Conservation (phyloP, 106 monocot genomes). For the Agapanthus africanus region DNA sequence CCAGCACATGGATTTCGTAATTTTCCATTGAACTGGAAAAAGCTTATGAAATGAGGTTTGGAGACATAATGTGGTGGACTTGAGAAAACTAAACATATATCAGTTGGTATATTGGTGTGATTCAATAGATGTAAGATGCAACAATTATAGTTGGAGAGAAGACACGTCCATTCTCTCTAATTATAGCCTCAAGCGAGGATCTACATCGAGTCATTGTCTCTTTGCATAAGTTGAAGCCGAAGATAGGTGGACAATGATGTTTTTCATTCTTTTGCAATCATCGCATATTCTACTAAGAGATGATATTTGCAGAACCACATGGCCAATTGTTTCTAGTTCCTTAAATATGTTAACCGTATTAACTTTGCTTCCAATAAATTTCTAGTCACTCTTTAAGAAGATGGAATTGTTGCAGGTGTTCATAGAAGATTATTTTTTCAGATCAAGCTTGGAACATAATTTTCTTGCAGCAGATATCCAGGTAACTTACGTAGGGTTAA, state of each 20-base stretch:
- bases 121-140: too few species aligned
- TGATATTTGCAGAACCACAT: not conserved
- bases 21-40: too few species aligned
- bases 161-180: too few species aligned
- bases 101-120: too few species aligned
- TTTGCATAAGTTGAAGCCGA: too few species aligned
- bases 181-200: too few species aligned
- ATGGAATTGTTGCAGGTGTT: conserved; percentile 56
- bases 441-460: conserved; percentile 46
- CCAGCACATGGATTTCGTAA: too few species aligned
- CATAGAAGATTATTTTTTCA: conserved; percentile 88
- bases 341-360: not conserved
- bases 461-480: conserved; percentile 60
- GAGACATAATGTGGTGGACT: too few species aligned
- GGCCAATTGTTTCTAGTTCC: not conserved
- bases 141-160: too few species aligned
- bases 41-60: too few species aligned
- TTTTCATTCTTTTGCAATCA: not conserved
- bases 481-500: conserved; percentile 45
- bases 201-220: too few species aligned
- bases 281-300: not conserved
- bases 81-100: too few species aligned
- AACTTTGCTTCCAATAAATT: not conserved
- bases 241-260: not conserved
- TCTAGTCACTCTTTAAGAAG: not conserved